These are phyloP conservation scores for Penicillium sp. DNA, from an alignment of 2,329 filamentous ascomycete species.

Conservation along the genomic window DNA sequence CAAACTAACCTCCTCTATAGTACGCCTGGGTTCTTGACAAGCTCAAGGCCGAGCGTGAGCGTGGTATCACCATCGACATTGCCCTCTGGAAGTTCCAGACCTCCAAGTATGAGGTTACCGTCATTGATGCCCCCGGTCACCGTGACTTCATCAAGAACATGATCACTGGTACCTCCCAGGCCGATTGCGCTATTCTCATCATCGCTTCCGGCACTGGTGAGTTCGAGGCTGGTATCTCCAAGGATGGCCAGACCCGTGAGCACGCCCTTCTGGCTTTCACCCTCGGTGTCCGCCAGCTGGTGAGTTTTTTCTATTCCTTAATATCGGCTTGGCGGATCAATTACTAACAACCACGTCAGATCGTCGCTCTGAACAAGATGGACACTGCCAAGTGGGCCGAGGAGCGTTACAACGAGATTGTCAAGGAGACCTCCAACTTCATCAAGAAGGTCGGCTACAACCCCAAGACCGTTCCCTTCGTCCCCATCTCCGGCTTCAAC, in stretches of 20 bases:
- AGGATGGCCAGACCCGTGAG: constrained; percentile 99
- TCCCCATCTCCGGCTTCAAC: constrained; percentile 99
- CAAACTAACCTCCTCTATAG: constrained; percentile 34
- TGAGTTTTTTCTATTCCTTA: too few species aligned
- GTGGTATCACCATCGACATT: constrained; percentile 99
- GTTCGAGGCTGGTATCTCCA: constrained; percentile 99
- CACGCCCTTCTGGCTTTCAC: constrained; percentile 99
- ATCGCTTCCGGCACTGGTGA: constrained; percentile 99
- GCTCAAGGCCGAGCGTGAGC: constrained; percentile 99
- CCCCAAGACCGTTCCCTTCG: constrained; percentile 97
- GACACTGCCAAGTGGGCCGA: constrained; percentile 99
- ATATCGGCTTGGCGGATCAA: too few species aligned
- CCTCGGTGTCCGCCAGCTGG: constrained; percentile 98
- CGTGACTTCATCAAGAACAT: constrained; percentile 99
- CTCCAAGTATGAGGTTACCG: constrained; percentile 94
- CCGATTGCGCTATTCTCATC: constrained; percentile 99
- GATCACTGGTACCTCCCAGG: constrained; percentile 99
- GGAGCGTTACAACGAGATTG: constrained; percentile 96
- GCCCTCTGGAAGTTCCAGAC: constrained; percentile 99
- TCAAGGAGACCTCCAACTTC: constrained; percentile 99
- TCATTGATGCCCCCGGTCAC: constrained; percentile 98
- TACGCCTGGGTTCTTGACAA: constrained; percentile 99
- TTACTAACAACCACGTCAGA: too few species aligned
- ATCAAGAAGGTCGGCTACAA: constrained; percentile 99
- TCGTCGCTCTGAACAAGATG: constrained; percentile 99